Base-by-base conservation (phyloP, 768 basidiomycete species). In the Neoboletus subvelutipes region DNA sequence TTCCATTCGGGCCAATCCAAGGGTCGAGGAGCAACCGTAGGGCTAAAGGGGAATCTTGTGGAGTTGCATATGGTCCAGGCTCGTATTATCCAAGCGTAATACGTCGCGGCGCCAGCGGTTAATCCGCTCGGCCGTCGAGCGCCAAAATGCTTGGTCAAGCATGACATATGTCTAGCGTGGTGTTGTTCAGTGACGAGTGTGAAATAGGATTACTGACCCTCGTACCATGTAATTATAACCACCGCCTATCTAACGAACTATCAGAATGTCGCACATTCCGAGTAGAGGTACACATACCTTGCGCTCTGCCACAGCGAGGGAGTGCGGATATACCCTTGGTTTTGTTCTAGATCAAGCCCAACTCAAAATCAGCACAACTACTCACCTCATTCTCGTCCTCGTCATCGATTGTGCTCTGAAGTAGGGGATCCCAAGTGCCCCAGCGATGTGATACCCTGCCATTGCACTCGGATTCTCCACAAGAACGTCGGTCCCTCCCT, bases 391-490 rank as follows among this genome's bases (percentile, higher is more conserved):
- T 4, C 37, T 39, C n/a, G 37, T 39, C 95, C 96, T 98, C 0
- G 92, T 92, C 97, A 98, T 98, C 0, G 95, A 96, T 70, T 98
- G 97, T 9, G 93, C 94, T 56, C 94, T 80, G 75, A 89, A 99
- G 71, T 96, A 99, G 1, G 96, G 96, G 39, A 98, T 94, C 24
- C 77, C 79, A 15, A 99, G 78, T 2, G 94, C 95, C 69, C 98
- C 96, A 28, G 96, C 97, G 52, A 99, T 96, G 67, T 99, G 96
- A 60, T 90, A 90, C 11, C 96, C 96, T 28, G 87, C 94, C 92
- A 99, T 99, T 12, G 96, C 94, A 67, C 92, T 94, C 0, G 96
- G 96, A 67, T 91, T 93, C 75, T 99, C 96, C 45, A 99, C 78
- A 40, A 99, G 80, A 29, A 98, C 83, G 70, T 99, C 95, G 0